Evolutionary conservation across 345 rosid genomes (phyloP), one percentile per base, ranked within the genome.

Genomic region (Brassica carinata): DNA sequence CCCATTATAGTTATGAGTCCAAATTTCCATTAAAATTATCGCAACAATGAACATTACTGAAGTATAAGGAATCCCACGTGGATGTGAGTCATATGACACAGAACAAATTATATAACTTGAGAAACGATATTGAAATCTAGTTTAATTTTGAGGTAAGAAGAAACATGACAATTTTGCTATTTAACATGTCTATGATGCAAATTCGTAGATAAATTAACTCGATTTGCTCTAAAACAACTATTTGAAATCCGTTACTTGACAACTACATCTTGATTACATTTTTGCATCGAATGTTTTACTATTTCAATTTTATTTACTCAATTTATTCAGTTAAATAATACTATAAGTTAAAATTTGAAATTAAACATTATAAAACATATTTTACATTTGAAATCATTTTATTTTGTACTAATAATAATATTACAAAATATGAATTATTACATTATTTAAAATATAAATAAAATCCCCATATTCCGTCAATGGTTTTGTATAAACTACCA

Each of bases 1-100:
- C 34, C 34, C 34, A 1, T 31, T 31, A 31, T 31, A 31, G 34
- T 31, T 31, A 31, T 31, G 34, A 31, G 34, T 31, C 34, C 34
- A 31, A 31, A 31, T 31, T 31, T 31, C 34, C 34, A 6, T 31
- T 31, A 31, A 31, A 23, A 33, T 33, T 33, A 33, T 33, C 36
- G 36, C 1, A 5, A 33, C 36, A 33, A 33, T 33, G 36, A 33
- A 33, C 36, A 33, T 33, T 33, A 33, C 36, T 33, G 33, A 31
- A 31, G 33, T 31, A 33, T 33, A 33, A 33, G 36, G 36, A 33
- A 33, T 33, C 8, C 74, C 69, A 77, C 70, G 80, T 77, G 80
- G 62, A 61, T 27, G 63, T 8, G 69, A 69, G 80, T 77, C 80
- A 77, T 27, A 43, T 74, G 43, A 64, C 77, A 51, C 31, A 45